Percentiles rank a stretch among this genome's conserved stretches.
These are phyloP conservation scores for Halophytophthora polymorphica DNA, from an alignment of 352 stramenopile species.

Conservation along the genomic window DNA sequence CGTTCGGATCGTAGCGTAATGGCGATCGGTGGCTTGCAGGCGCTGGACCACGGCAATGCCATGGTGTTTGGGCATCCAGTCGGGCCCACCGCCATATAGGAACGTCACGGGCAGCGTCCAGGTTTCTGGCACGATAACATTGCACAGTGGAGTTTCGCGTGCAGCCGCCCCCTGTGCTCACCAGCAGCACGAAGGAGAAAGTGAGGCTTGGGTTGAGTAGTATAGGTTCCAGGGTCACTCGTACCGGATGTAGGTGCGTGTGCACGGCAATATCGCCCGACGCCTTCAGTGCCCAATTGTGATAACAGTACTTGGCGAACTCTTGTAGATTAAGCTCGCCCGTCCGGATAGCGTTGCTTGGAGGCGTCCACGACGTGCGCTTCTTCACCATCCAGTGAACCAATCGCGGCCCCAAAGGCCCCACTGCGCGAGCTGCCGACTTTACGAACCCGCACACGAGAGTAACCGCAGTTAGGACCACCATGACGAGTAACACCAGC, in stretches of 20 bases:
- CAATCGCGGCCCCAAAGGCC: constrained; percentile 44
- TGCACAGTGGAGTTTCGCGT: constrained; percentile 28
- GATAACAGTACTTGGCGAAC: constrained; percentile 67
- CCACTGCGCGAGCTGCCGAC: constrained; percentile 48
- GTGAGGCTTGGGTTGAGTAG: not conserved
- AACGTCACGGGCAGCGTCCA: constrained; percentile 59
- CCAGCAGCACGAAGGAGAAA: not conserved
- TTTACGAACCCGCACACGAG: constrained; percentile 8
- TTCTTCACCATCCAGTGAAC: constrained; percentile 45
- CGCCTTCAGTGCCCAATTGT: constrained; percentile 68
- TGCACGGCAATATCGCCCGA: constrained; percentile 67
- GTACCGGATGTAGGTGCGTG: constrained; percentile 62
- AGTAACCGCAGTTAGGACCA: not conserved
- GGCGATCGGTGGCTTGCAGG: constrained; percentile 31
- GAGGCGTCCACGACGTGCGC: constrained; percentile 48
- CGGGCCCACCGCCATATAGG: constrained; percentile 58
- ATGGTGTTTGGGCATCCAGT: constrained; percentile 70
- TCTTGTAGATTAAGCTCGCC: constrained; percentile 57
- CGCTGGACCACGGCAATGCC: constrained; percentile 48
- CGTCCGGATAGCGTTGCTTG: constrained; percentile 61
- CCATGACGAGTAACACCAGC: no score
- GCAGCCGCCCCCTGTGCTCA: constrained; percentile 40
- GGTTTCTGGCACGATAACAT: constrained; percentile 40
- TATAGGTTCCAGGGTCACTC: constrained; percentile 2
- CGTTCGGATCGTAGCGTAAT: constrained; percentile 50